Evolutionary conservation across 495 filamentous ascomycete species (phyloP).

Genomic region (Chaetomium tenue): DNA sequence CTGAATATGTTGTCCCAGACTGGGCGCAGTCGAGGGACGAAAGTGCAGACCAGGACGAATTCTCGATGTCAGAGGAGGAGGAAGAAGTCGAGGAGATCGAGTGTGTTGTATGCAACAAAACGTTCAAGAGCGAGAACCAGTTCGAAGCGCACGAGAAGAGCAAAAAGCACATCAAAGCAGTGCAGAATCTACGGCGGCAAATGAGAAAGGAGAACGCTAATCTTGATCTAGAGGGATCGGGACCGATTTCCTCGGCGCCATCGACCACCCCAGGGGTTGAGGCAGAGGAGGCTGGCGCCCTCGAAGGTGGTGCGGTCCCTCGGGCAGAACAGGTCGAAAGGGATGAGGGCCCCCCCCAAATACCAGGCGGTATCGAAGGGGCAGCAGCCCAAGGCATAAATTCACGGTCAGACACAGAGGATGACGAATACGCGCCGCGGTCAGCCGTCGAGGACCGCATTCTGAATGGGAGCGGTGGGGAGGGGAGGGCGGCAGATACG

Average conservation of each 20-base stretch:
- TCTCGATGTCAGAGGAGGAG: conserved; percentile 53
- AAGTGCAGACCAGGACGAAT: conserved; percentile 41
- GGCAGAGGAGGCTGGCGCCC: conserved; percentile 12
- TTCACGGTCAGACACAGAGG: conserved; percentile 27
- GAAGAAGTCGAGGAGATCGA: conserved; percentile 66
- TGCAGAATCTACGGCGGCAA: conserved; percentile 72
- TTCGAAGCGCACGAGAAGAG: conserved; percentile 92
- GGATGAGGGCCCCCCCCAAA: conserved; percentile 6
- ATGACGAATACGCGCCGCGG: conserved; percentile 48
- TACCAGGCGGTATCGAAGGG: background rate
- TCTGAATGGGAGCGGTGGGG: conserved; percentile 7
- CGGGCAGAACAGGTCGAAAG: background rate
- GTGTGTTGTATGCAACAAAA: conserved; percentile 89
- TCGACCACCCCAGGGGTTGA: conserved; percentile 27
- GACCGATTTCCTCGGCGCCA: conserved; percentile 36
- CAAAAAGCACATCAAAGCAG: conserved; percentile 88
- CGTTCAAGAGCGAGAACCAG: conserved; percentile 90
- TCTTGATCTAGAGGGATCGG: conserved; percentile 51
- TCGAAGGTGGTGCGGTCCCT: background rate
- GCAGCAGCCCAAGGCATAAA: conserved; percentile 1
- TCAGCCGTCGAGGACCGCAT: conserved; percentile 43
- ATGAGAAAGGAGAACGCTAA: conserved; percentile 75
- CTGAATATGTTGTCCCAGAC: conserved; percentile 63
- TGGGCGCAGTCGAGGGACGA: conserved; percentile 66
- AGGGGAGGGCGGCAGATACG: background rate